Evolutionary conservation across 768 basidiomycete species (phyloP).

Genomic region (Nidula microcarpa): DNA sequence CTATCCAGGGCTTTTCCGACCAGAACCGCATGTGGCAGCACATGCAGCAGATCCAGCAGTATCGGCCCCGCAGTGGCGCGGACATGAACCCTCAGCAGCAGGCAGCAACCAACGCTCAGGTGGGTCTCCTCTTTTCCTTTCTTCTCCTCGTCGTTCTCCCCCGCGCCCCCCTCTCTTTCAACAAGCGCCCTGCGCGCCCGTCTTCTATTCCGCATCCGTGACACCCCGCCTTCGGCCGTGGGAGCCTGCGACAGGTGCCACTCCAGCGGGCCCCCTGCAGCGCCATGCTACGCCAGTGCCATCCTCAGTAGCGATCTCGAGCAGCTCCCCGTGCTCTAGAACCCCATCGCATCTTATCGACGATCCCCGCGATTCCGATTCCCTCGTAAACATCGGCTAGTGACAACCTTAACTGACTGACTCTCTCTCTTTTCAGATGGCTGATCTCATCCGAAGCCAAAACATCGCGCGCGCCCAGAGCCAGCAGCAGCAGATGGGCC

Average conservation of each 20-base stretch:
- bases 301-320: too few species aligned
- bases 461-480: constrained; percentile 34
- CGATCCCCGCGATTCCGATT: constrained; percentile 10
- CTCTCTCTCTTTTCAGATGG: constrained; percentile 31
- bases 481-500: constrained; percentile 10
- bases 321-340: too few species aligned
- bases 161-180: constrained; percentile 1
- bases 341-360: constrained; percentile 11
- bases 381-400: constrained; percentile 12
- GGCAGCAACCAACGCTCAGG: constrained; percentile 38
- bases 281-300: background rate
- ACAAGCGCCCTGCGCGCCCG: constrained; percentile 4
- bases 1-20: constrained; percentile 47
- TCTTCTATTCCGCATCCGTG: constrained; percentile 2
- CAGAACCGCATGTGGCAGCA: constrained; percentile 56
- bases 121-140: constrained; percentile 21
- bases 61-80: constrained; percentile 36
- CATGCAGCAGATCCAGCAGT: constrained; percentile 44
- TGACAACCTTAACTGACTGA: constrained; percentile 12
- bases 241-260: background rate
- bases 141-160: constrained; percentile 3
- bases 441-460: constrained; percentile 41
- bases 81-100: constrained; percentile 33
- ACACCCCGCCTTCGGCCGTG: background rate
- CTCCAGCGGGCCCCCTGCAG: background rate